phyloP scores from a whole-genome alignment of 2,329 filamentous ascomycete species.

The Scopulariopsis brevicaulis region DNA sequence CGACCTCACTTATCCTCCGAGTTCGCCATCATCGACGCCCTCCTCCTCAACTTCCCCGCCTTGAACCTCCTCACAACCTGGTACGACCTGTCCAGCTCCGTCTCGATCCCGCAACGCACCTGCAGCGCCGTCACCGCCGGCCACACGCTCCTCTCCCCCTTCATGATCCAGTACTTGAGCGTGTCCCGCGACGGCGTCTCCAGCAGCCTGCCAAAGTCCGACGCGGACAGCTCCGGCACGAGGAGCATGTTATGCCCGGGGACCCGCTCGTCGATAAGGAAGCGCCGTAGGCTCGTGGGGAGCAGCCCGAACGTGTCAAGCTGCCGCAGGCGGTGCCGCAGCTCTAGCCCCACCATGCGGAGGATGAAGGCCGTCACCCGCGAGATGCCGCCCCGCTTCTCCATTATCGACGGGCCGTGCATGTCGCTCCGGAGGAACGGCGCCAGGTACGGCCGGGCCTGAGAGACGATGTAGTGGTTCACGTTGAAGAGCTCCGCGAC shows the following conservation, averaged over 20 bases:
- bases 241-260: conserved; percentile 70
- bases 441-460: conserved; percentile 80
- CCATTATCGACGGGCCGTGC: conserved; percentile 58
- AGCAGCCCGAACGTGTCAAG: conserved; percentile 68
- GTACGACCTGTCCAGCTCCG: conserved; percentile 78
- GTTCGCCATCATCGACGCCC: conserved; percentile 14
- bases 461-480: conserved; percentile 90
- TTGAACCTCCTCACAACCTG: conserved; percentile 56
- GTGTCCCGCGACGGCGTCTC: conserved; percentile 68
- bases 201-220: conserved; percentile 69
- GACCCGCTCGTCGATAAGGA: conserved; percentile 73
- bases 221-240: conserved; percentile 63
- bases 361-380: conserved; percentile 48
- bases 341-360: conserved; percentile 61
- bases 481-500: conserved; percentile 82
- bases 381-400: conserved; percentile 44
- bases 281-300: conserved; percentile 57
- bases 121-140: conserved; percentile 74
- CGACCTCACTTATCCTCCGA: background rate
- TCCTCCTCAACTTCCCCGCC: conserved; percentile 36
- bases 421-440: conserved; percentile 76
- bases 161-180: conserved; percentile 73
- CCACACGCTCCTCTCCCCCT: conserved; percentile 84
- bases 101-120: conserved; percentile 74
- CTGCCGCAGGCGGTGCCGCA: conserved; percentile 71